Evolutionary conservation across 331 rosid genomes (phyloP).

Genomic region (Acacia concinna): DNA sequence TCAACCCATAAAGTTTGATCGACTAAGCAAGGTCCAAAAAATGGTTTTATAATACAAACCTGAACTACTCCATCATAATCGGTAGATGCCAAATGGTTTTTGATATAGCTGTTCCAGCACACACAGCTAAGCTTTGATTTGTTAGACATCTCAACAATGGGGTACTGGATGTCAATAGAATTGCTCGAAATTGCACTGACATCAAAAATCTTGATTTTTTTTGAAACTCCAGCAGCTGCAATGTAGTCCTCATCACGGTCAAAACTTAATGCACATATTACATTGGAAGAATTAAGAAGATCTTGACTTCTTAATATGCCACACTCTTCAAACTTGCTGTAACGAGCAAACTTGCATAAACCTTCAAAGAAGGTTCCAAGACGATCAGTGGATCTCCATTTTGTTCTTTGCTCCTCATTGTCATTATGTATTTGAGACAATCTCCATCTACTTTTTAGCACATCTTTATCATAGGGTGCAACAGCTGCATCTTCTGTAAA

Average conservation of each 20-base stretch:
- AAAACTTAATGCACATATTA: conserved; percentile 72
- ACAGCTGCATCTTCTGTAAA: conserved; percentile 31
- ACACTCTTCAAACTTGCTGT: conserved; percentile 58
- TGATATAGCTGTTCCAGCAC: conserved; percentile 68
- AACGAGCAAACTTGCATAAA: conserved; percentile 58
- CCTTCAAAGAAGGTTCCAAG: conserved; percentile 69
- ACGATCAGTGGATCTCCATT: conserved; percentile 35
- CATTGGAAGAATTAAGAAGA: conserved; percentile 64
- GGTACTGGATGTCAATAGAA: conserved; percentile 61
- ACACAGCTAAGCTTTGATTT: conserved; percentile 67
- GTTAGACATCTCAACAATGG: conserved; percentile 68
- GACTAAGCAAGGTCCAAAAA: neutral
- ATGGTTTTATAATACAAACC: conserved; percentile 45
- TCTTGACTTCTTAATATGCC: conserved; percentile 59
- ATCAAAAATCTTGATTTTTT: conserved; percentile 72
- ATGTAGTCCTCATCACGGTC: conserved; percentile 68
- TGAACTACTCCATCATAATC: conserved; percentile 78
- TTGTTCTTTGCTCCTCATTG: conserved; percentile 36
- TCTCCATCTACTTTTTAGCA: conserved; percentile 39
- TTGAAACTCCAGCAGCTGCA: conserved; percentile 72
- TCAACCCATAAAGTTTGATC: neutral
- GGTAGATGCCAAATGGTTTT: conserved; percentile 67
- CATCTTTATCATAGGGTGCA: conserved; percentile 42
- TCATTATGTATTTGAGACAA: conserved; percentile 32
- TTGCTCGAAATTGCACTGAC: conserved; percentile 42